Percentiles rank a stretch among this genome's conserved stretches.
phyloP scores from a whole-genome alignment of 2,329 filamentous ascomycete genomes.

The Tolypocladium ophioglossoides region DNA sequence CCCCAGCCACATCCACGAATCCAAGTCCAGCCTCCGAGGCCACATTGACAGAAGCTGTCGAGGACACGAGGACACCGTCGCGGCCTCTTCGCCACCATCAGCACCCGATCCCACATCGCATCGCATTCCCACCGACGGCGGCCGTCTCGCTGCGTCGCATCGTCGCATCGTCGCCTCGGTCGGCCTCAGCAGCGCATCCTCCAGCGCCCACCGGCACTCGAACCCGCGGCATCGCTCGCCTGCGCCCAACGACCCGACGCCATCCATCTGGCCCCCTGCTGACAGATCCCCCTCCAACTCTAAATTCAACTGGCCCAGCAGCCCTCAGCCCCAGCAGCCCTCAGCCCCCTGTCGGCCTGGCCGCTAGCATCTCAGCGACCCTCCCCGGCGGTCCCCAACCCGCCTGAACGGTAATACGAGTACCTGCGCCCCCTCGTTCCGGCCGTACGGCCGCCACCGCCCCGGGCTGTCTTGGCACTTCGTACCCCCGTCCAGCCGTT shows the following conservation, averaged over 20 bases:
- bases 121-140: neutral
- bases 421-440: constrained; percentile 6
- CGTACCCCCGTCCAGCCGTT: constrained; percentile 1
- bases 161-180: neutral
- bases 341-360: constrained; percentile 13
- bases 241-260: neutral
- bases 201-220: neutral
- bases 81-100: neutral
- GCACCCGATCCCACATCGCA: neutral
- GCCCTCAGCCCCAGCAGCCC: no score
- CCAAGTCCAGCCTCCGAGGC: neutral
- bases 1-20: constrained; percentile 5
- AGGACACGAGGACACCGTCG: neutral
- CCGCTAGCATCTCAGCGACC: constrained; percentile 8
- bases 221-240: neutral
- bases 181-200: neutral
- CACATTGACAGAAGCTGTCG: neutral
- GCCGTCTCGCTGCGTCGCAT: no score
- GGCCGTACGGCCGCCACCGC: constrained; percentile 2
- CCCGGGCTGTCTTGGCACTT: no score
- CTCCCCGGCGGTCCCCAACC: neutral
- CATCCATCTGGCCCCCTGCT: constrained; percentile 3
- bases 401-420: neutral
- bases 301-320: constrained; percentile 5
- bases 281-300: constrained; percentile 8